phyloP scores from a whole-genome alignment of 2,329 filamentous ascomycete species.

The Fusarium nisikadoi region DNA sequence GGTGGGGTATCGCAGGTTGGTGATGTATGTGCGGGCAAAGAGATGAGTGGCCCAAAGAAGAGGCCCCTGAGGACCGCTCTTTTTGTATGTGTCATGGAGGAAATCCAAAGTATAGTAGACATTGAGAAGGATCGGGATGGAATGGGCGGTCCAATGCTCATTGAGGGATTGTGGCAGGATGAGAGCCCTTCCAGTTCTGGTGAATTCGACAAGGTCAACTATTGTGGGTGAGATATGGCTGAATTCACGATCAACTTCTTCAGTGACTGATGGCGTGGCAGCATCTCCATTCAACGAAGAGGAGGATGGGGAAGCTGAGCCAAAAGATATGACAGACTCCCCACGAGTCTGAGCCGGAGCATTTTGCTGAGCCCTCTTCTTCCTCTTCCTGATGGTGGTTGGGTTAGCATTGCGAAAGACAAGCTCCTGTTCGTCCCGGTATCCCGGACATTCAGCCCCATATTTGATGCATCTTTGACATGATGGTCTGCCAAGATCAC shows the following conservation, averaged over 20 bases:
- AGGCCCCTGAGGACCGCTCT: constrained; percentile 46
- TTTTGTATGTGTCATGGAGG: constrained; percentile 45
- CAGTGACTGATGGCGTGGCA: constrained; percentile 14
- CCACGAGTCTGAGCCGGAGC: neutral
- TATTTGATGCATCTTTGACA: constrained; percentile 56
- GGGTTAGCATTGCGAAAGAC: constrained; percentile 52
- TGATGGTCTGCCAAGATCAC: constrained; percentile 53
- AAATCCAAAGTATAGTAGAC: constrained; percentile 52
- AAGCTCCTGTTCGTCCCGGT: constrained; percentile 53
- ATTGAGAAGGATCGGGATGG: constrained; percentile 53
- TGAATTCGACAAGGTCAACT: constrained; percentile 18
- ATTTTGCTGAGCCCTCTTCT: constrained; percentile 41
- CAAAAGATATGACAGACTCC: constrained; percentile 15
- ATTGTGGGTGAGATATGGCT: constrained; percentile 10
- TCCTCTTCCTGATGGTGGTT: constrained; percentile 45
- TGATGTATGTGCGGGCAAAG: constrained; percentile 54
- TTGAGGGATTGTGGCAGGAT: constrained; percentile 39
- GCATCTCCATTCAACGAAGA: constrained; percentile 15
- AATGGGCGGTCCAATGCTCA: constrained; percentile 54
- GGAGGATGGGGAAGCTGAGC: constrained; percentile 7
- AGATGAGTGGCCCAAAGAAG: constrained; percentile 54
- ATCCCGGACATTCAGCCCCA: constrained; percentile 53
- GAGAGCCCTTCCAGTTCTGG: constrained; percentile 6
- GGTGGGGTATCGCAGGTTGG: constrained; percentile 50
- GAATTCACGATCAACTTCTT: constrained; percentile 14